These are phyloP conservation scores for Myriosclerotinia curreyana DNA, from an alignment of 2,329 filamentous ascomycete species.

Conservation along the genomic window DNA sequence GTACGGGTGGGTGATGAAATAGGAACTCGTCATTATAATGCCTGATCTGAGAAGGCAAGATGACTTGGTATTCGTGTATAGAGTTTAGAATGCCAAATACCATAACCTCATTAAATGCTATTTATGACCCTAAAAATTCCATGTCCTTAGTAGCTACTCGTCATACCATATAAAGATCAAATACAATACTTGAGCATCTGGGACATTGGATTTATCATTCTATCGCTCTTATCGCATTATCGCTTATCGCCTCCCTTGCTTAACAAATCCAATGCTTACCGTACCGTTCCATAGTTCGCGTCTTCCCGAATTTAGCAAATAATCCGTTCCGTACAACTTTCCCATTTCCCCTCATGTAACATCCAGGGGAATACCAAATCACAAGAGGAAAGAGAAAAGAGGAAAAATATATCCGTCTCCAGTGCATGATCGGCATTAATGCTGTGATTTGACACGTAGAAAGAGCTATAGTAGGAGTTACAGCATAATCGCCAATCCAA, in stretches of 20 bases:
- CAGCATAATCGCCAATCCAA: slow-evolving; percentile 16
- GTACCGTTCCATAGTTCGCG: slow-evolving; percentile 1
- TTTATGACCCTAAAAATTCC: not conserved
- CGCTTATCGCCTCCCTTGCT: slow-evolving; percentile 5
- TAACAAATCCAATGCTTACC: not conserved
- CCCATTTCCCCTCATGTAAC: slow-evolving; percentile 10
- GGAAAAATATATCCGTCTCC: not conserved
- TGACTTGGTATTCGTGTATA: slow-evolving; percentile 8
- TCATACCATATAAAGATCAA: too few relatives aligned
- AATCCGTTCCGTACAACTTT: not conserved
- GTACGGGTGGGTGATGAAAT: not conserved
- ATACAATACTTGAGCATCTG: too few relatives aligned
- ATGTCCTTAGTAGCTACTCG: not conserved
- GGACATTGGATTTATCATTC: too few relatives aligned
- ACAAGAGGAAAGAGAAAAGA: not conserved
- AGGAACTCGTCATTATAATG: slow-evolving; percentile 11
- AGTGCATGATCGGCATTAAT: slow-evolving; percentile 15
- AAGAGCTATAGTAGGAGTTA: slow-evolving; percentile 12
- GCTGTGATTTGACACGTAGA: slow-evolving; percentile 19
- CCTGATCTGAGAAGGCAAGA: slow-evolving; percentile 1
- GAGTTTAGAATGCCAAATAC: slow-evolving; percentile 11
- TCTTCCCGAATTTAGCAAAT: not conserved
- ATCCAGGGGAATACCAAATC: not conserved
- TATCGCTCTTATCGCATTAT: slow-evolving; percentile 20
- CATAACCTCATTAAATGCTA: slow-evolving; percentile 5